Evolutionary conservation across 768 basidiomycete species (phyloP).

Genomic region (Auricularia sp.): DNA sequence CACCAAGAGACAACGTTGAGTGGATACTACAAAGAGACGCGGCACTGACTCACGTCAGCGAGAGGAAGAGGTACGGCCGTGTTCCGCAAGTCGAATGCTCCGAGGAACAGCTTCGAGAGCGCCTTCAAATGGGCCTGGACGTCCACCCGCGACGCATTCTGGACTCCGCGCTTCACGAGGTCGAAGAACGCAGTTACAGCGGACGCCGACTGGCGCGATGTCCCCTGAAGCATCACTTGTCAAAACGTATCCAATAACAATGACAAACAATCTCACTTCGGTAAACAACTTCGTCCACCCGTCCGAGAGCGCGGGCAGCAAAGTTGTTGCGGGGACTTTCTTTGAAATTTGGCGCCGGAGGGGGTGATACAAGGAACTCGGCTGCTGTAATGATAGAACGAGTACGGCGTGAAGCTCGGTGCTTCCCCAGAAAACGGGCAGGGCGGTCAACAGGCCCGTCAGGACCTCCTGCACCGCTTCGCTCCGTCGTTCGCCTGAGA

Average conservation of each 20-base stretch:
- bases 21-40: constrained; percentile 4
- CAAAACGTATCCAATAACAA: constrained; percentile 27
- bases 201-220: not conserved
- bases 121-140: constrained; percentile 56
- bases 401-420: constrained; percentile 48
- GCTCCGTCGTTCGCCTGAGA: not conserved
- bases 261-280: constrained; percentile 18
- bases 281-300: constrained; percentile 21
- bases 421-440: constrained; percentile 74
- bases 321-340: constrained; percentile 51
- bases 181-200: constrained; percentile 48
- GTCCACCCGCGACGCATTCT: constrained; percentile 49
- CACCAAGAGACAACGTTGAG: constrained; percentile 11
- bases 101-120: constrained; percentile 70
- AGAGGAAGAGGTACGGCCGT: constrained; percentile 14
- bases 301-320: constrained; percentile 51
- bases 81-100: constrained; percentile 52
- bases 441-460: constrained; percentile 56
- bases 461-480: constrained; percentile 33
- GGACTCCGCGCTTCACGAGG: constrained; percentile 54
- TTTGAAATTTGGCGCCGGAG: constrained; percentile 62
- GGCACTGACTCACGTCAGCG: not conserved
- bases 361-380: constrained; percentile 24
- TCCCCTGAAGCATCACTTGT: not conserved
- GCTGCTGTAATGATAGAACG: constrained; percentile 42